Evolutionary conservation across 2,329 filamentous ascomycete species (phyloP), one percentile per base, ranked within the genome.

Genomic region (Cordyceps militaris): DNA sequence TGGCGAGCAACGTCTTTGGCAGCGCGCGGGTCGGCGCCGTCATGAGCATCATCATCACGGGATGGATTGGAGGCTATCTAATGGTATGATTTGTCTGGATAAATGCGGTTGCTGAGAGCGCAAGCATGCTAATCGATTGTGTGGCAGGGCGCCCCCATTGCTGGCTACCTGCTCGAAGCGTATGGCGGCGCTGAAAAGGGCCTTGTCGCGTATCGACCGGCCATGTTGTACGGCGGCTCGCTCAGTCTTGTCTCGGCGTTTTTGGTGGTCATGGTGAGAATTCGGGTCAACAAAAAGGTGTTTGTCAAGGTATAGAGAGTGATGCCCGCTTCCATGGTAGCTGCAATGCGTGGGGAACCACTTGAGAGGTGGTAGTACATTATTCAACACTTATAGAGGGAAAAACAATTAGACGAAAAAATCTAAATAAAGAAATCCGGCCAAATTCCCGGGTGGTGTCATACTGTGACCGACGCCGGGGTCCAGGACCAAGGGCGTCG

Each of bases 21-120:
- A 80, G 75, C 5, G 75, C 74, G 1, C 71, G 79, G 4, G 75
- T 83, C 28, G 72, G 77, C 4, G 76, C 82, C 21, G 81, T 79
- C 0, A 83, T 86, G 78, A 77, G 80, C 7, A 85, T 86, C 81
- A 75, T 82, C 30, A 76, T 84, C 2, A 84, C 79, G 0, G 78
- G 80, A 1, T 87, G 83, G 83, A 73, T 76, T 3, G 78, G 77
- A 0, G 83, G 84, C 0, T 87, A 86, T 67, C 69, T 86, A 2
- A 74, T 85, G 71, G 80, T 80, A 63, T 67, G 34, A 28, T 36
- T 32, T 32, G 5, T 34, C n/a, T n/a, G n/a, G n/a, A n/a, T n/a
- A n/a, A n/a, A n/a, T n/a, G n/a, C n/a, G n/a, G n/a, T n/a, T n/a
- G n/a, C n/a, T n/a, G n/a, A n/a, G n/a, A n/a, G n/a, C n/a, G n/a